Evolutionary conservation across 345 rosid genomes (phyloP).

Genomic region (Salix exigua): DNA sequence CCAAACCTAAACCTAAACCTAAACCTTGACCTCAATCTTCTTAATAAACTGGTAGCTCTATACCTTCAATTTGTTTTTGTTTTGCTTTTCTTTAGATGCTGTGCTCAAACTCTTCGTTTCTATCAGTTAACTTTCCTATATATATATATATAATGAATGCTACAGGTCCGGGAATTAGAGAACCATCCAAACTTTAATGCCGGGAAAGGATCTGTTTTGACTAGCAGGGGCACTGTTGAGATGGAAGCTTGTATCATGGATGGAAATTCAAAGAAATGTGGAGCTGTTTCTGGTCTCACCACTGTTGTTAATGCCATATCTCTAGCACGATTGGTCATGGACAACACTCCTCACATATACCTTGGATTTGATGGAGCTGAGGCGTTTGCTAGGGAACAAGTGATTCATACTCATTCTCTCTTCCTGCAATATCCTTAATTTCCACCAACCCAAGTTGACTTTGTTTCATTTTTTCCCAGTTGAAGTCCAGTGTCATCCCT

Average conservation of each 20-base stretch:
- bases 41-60: no score
- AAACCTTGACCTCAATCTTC: no score
- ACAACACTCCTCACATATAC: slow-evolving; percentile 82
- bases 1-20: no score
- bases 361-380: slow-evolving; percentile 86
- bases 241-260: slow-evolving; percentile 99
- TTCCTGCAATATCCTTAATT: not conserved
- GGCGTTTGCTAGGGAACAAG: slow-evolving; percentile 88
- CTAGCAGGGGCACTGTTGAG: slow-evolving; percentile 69
- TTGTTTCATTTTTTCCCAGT: no score
- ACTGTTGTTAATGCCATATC: slow-evolving; percentile 83
- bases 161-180: slow-evolving; percentile 79
- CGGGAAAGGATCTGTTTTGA: slow-evolving; percentile 88
- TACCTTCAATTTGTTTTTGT: no score
- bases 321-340: slow-evolving; percentile 87
- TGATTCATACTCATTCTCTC: slow-evolving; percentile 28
- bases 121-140: not conserved
- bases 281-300: slow-evolving; percentile 86
- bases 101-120: no score
- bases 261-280: slow-evolving; percentile 76
- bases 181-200: slow-evolving; percentile 81
- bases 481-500: no score
- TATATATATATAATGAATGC: not conserved
- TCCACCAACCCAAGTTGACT: not conserved
- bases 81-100: no score